Base-by-base conservation (phyloP, 441 rosid species). In the Euphorbia schlechtendalii region DNA sequence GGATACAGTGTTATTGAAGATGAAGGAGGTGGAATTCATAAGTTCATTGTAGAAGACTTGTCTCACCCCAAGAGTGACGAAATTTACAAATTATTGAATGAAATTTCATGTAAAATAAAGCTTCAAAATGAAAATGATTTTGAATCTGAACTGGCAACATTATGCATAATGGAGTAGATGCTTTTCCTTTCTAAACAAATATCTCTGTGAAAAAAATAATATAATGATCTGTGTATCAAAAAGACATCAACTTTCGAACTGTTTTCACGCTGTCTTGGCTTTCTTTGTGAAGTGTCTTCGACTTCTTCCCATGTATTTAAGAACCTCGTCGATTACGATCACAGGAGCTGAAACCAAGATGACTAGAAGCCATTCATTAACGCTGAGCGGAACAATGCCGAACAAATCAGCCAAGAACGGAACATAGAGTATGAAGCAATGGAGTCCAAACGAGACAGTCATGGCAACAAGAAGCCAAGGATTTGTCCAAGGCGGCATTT, bases 401-500 rank as follows among this genome's bases (percentile, higher is more conserved):
- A 92, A 92, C 57, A 86, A 78, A 24, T 86, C 67, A 3, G 96
- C 89, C 21, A 92, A 75, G 79, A 92, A 77, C 20, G 98, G 95
- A 64, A 86, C 83, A 24, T 89, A 92, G 55, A 92, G 95, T 49
- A 92, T 83, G 48, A 92, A 78, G 66, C 86, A 86, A 59, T 92
- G 96, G 32, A 89, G 87, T 54, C 83, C 88, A 9, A 92, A 78
- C 18, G 98, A 92, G 76, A 89, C 65, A 4, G 85, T 72, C 96
- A 87, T 87, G 30, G 98, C 96, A 64, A 81, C 81, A 76, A 92
- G 71, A 65, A 92, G 98, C 88, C 90, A 92, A 53, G 95, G 96
- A 71, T 92, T 92, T 72, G 77, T 86, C 98, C 96, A 92, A 5
- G 96, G 98, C 41, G 96, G 95, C 93, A 92, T 82, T 5, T 53